These are phyloP conservation scores for Talaromyces albobiverticillius DNA, from an alignment of 2,329 filamentous ascomycete genomes.

Conservation along the genomic window DNA sequence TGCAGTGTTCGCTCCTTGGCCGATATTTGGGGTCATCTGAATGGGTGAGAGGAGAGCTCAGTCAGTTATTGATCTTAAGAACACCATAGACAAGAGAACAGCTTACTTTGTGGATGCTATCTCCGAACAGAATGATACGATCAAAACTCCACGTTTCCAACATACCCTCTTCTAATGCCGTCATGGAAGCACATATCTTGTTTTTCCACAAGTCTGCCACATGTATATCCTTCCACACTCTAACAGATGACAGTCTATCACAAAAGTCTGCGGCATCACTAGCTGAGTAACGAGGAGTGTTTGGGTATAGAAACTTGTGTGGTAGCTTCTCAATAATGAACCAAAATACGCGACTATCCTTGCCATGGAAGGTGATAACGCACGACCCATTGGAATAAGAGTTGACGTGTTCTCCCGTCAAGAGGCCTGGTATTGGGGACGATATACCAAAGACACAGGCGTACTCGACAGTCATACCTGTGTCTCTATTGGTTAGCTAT, in stretches of 20 bases:
- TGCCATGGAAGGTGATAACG: conserved; percentile 21
- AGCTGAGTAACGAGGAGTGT: conserved; percentile 22
- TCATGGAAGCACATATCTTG: conserved; percentile 18
- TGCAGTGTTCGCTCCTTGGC: conserved; percentile 42
- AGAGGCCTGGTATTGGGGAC: conserved; percentile 13
- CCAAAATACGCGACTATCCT: conserved; percentile 24
- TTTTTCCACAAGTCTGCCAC: conserved; percentile 26
- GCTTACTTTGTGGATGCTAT: conserved; percentile 27
- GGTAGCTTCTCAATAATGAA: conserved; percentile 26
- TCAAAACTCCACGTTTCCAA: conserved; percentile 24
- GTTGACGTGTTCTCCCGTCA: conserved; percentile 20
- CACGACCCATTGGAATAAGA: conserved; percentile 17
- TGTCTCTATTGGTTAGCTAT: neutral
- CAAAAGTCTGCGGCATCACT: conserved; percentile 20
- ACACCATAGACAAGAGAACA: neutral
- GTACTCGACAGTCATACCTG: conserved; percentile 23
- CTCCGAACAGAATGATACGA: conserved; percentile 25
- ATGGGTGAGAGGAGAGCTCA: neutral
- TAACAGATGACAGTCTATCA: conserved; percentile 11
- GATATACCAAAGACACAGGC: conserved; percentile 31
- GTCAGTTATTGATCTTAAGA: neutral
- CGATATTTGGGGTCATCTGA: conserved; percentile 34
- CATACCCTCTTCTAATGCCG: conserved; percentile 24
- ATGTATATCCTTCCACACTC: conserved; percentile 17
- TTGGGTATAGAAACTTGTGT: conserved; percentile 20